These are phyloP conservation scores for Alopecurus myosuroides DNA, from an alignment of 176 grass and related monocot genomes.

Conservation along the genomic window DNA sequence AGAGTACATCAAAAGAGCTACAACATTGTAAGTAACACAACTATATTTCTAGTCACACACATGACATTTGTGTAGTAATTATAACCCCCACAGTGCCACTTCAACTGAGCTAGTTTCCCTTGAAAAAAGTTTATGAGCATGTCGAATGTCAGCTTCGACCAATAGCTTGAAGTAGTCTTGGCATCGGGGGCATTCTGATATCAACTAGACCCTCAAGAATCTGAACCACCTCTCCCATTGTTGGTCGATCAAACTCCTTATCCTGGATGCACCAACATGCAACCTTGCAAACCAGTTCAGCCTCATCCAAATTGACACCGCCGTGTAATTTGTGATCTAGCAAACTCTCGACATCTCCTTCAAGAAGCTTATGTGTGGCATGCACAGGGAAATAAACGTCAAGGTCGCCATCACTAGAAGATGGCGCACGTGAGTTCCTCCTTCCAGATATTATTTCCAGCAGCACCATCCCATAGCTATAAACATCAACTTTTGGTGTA, in stretches of 20 bases:
- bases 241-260: constrained; percentile 27
- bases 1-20: not conserved
- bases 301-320: constrained; percentile 25
- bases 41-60: not conserved
- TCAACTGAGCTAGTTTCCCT: not conserved
- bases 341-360: constrained; percentile 26
- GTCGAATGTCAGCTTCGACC: not conserved
- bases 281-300: constrained; percentile 27
- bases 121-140: not conserved
- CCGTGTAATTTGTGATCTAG: constrained; percentile 22
- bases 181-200: constrained; percentile 32
- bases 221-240: constrained; percentile 36
- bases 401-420: not conserved
- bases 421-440: not conserved
- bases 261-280: constrained; percentile 45
- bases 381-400: constrained; percentile 30
- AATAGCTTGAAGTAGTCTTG: constrained; percentile 25
- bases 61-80: not conserved
- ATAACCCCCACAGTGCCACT: not conserved
- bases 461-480: constrained; percentile 27
- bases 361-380: constrained; percentile 20
- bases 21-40: not conserved
- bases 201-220: constrained; percentile 34
- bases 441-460: constrained; percentile 32
- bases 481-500: constrained; percentile 33